Percentiles rank a stretch among this genome's conserved stretches.
These are phyloP conservation scores for Boletus barrowsii DNA, from an alignment of 768 basidiomycete species.

Conservation along the genomic window DNA sequence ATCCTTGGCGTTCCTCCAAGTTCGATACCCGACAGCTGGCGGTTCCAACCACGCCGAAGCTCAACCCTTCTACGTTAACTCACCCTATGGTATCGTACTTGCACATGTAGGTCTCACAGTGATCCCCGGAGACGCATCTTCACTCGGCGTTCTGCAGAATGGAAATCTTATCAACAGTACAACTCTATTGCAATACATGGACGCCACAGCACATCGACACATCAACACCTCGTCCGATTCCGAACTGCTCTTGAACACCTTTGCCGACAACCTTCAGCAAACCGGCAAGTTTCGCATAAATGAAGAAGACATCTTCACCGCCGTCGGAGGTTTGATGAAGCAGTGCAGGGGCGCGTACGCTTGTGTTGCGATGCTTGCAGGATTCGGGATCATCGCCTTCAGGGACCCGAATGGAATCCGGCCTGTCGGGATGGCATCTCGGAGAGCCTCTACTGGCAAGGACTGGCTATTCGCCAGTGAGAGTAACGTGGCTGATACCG, in stretches of 20 bases:
- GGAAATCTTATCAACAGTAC: conserved; percentile 95
- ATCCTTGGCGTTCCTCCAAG: conserved; percentile 40
- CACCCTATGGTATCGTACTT: conserved; percentile 98
- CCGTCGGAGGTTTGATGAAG: conserved; percentile 84
- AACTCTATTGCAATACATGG: conserved; percentile 87
- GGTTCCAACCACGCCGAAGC: conserved; percentile 96
- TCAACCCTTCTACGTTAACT: conserved; percentile 99
- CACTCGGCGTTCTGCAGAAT: conserved; percentile 56
- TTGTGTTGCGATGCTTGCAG: conserved; percentile 98
- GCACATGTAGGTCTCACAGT: conserved; percentile 70
- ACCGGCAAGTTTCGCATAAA: conserved; percentile 99
- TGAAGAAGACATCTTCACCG: conserved; percentile 97
- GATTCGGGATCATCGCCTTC: conserved; percentile 97
- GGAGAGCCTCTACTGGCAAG: conserved; percentile 54
- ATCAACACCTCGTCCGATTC: conserved; percentile 99
- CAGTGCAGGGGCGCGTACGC: conserved; percentile 93
- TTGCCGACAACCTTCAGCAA: conserved; percentile 96
- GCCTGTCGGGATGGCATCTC: conserved; percentile 81
- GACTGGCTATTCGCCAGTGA: conserved; percentile 95
- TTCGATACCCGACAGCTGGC: conserved; percentile 97
- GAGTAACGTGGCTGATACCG: conserved; percentile 93
- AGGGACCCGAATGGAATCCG: conserved; percentile 97
- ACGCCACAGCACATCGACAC: conserved; percentile 93
- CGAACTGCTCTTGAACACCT: conserved; percentile 93
- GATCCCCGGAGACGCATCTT: background rate